Conservation (phyloP, 768 basidiomycete genomes). For the Baorangia bicolor region DNA sequence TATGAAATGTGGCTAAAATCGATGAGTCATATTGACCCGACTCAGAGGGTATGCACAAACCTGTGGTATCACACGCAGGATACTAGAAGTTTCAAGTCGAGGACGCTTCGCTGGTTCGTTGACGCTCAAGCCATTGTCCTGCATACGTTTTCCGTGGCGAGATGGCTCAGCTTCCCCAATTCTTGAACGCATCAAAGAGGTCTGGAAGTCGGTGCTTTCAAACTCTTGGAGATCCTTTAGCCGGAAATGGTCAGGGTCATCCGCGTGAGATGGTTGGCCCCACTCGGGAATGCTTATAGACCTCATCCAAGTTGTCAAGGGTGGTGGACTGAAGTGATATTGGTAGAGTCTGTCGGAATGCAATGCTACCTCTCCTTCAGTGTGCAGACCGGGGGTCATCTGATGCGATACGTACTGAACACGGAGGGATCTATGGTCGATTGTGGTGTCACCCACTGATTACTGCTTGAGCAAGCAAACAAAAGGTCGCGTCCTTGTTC, state of each 20-base stretch:
- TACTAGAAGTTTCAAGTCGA: conserved; percentile 35
- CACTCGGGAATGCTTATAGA: conserved; percentile 34
- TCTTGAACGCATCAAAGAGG: neutral
- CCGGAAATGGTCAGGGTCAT: conserved; percentile 37
- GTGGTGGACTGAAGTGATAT: conserved; percentile 24
- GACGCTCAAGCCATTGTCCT: neutral
- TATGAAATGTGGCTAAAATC: conserved; percentile 25
- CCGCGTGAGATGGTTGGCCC: conserved; percentile 32
- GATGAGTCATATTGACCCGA: conserved; percentile 12
- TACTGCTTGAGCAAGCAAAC: conserved; percentile 8
- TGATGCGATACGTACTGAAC: conserved; percentile 23
- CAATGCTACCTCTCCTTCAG: conserved; percentile 21
- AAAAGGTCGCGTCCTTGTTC: conserved; percentile 25
- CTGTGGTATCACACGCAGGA: conserved; percentile 44
- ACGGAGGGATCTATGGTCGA: conserved; percentile 7
- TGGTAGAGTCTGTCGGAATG: conserved; percentile 19
- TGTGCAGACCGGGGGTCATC: neutral
- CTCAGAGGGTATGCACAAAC: conserved; percentile 32
- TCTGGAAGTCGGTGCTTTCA: conserved; percentile 33
- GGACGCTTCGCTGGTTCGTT: conserved; percentile 31
- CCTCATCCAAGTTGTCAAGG: neutral
- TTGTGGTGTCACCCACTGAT: conserved; percentile 23
- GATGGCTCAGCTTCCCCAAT: neutral
- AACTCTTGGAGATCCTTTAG: conserved; percentile 47
- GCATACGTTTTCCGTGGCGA: conserved; percentile 11